Conservation (phyloP, 495 filamentous ascomycete species). For the Podospora bellae-mahoneyi region DNA sequence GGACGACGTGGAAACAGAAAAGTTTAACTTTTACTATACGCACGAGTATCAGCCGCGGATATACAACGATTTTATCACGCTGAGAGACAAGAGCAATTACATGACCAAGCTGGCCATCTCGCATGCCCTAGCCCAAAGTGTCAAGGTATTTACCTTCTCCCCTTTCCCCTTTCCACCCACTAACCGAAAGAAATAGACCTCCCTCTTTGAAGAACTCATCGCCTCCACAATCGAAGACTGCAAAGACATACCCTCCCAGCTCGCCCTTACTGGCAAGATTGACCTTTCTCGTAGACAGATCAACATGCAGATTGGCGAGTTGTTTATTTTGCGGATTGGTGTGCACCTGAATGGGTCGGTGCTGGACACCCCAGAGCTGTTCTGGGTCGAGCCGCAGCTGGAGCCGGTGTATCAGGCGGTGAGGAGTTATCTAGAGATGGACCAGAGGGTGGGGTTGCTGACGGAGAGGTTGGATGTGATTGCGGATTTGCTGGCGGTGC, state of each 20-base stretch:
- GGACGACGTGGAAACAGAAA: constrained; percentile 90
- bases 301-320: constrained; percentile 97
- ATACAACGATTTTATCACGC: constrained; percentile 97
- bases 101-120: constrained; percentile 98
- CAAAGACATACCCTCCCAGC: constrained; percentile 83
- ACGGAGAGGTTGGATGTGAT: constrained; percentile 91
- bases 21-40: constrained; percentile 99
- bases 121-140: constrained; percentile 89
- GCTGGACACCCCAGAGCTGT: constrained; percentile 94
- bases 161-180: neutral
- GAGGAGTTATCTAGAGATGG: constrained; percentile 94
- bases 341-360: constrained; percentile 97
- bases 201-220: constrained; percentile 93
- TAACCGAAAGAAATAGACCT: constrained; percentile 58
- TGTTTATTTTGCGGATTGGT: constrained; percentile 95
- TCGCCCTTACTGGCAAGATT: constrained; percentile 87
- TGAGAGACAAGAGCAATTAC: constrained; percentile 89
- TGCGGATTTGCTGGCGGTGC: constrained; percentile 85
- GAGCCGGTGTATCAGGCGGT: constrained; percentile 95
- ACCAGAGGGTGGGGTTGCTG: constrained; percentile 85
- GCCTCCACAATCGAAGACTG: constrained; percentile 86
- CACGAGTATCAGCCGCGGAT: constrained; percentile 95
- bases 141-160: constrained; percentile 57
- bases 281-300: constrained; percentile 78
- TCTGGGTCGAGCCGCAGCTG: constrained; percentile 96